phyloP scores from a whole-genome alignment of 2,329 filamentous ascomycete genomes.

The Stylonectria norvegica region DNA sequence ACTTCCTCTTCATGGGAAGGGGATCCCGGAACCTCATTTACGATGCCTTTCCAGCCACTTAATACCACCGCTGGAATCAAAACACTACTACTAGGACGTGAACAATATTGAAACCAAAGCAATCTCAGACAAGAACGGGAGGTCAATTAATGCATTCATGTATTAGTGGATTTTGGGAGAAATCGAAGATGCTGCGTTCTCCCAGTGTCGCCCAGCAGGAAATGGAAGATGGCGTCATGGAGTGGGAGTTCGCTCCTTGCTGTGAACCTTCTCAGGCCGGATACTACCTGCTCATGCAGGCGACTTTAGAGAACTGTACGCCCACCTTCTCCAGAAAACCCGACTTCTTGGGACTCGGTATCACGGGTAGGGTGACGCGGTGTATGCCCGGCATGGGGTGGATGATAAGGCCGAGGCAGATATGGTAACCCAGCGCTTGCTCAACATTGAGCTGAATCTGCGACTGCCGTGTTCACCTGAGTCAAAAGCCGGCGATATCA shows the following conservation, averaged over 20 bases:
- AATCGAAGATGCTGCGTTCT: too few relatives aligned
- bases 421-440: too few relatives aligned
- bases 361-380: slow-evolving; percentile 13
- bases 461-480: slow-evolving; percentile 6
- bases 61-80: too few relatives aligned
- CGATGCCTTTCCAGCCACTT: too few relatives aligned
- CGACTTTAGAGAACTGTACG: background rate
- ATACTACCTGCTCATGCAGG: background rate
- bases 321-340: slow-evolving; percentile 11
- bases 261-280: background rate
- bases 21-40: too few relatives aligned
- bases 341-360: slow-evolving; percentile 16
- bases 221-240: background rate
- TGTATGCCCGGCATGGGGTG: slow-evolving; percentile 11
- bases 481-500: background rate
- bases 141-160: too few relatives aligned
- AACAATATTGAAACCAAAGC: too few relatives aligned
- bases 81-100: too few relatives aligned
- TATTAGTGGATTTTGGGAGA: too few relatives aligned
- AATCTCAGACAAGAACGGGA: too few relatives aligned
- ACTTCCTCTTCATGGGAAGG: too few relatives aligned
- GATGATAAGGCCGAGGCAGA: slow-evolving; percentile 13
- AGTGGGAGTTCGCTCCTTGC: background rate
- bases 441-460: slow-evolving; percentile 3
- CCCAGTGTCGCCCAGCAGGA: background rate